Evolutionary conservation across 805 yeast species (phyloP).

Genomic region (Candida verbasci): DNA sequence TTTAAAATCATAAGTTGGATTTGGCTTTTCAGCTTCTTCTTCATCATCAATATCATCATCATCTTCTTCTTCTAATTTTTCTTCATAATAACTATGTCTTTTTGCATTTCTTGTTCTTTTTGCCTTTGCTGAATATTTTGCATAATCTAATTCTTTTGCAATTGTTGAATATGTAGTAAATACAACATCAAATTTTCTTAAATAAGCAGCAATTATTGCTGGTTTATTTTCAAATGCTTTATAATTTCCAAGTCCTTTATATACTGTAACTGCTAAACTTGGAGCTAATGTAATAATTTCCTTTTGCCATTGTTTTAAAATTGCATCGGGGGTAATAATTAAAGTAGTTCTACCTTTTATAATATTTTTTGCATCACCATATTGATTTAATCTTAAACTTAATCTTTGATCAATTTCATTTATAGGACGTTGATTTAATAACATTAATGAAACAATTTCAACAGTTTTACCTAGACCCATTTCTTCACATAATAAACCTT

Average conservation of each 20-base stretch:
- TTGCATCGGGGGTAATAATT: constrained; percentile 82
- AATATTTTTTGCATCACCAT: constrained; percentile 40
- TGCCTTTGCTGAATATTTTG: constrained; percentile 59
- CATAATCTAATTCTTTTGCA: constrained; percentile 73
- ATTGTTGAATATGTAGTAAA: constrained; percentile 73
- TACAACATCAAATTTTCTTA: constrained; percentile 69
- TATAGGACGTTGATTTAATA: constrained; percentile 53
- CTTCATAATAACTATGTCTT: constrained; percentile 2
- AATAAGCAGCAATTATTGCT: constrained; percentile 44
- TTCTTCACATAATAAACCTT: constrained; percentile 83
- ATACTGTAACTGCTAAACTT: constrained; percentile 53
- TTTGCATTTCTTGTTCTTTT: constrained; percentile 41
- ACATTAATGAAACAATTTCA: constrained; percentile 66
- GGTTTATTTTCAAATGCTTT: constrained; percentile 28
- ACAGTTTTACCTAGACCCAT: constrained; percentile 98
- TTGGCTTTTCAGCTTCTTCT: constrained; percentile 13
- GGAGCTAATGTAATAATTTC: constrained; percentile 65
- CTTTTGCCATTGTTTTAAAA: constrained; percentile 78
- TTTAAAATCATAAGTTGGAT: constrained; percentile 14
- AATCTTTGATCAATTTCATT: constrained; percentile 27
- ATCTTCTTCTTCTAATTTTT: constrained; percentile 10
- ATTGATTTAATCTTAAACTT: constrained; percentile 27
- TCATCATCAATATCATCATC: constrained; percentile 8
- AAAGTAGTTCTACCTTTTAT: constrained; percentile 64
- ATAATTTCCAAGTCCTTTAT: constrained; percentile 48